Conservation (phyloP, 768 basidiomycete species). For the Podaxis sp. region DNA sequence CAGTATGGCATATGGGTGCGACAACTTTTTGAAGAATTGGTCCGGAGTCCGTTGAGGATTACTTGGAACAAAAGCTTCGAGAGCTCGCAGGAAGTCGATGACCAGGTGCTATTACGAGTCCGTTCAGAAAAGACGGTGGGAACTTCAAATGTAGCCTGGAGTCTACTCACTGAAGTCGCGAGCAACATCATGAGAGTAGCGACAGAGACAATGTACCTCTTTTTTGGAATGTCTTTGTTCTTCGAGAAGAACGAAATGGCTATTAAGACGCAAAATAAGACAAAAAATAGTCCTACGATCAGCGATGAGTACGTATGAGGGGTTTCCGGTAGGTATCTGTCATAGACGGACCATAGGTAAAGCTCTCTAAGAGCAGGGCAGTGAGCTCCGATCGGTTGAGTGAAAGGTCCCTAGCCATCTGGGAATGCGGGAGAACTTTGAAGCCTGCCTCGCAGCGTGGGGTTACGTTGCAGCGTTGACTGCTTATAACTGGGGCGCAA, state of each 20-base stretch:
- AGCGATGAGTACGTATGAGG: not conserved
- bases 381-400: conserved; percentile 4
- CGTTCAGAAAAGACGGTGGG: not conserved
- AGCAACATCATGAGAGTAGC: conserved; percentile 7
- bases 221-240: not conserved
- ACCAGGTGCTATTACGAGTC: not conserved
- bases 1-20: conserved; percentile 5
- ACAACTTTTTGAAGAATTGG: conserved; percentile 3
- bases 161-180: not conserved
- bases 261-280: conserved; percentile 5
- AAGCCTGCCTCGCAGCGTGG: no score
- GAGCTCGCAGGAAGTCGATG: conserved; percentile 8
- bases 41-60: not conserved
- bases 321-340: not conserved
- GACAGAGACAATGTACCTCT: conserved; percentile 1
- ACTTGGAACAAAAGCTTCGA: conserved; percentile 2
- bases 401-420: not conserved
- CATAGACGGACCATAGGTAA: conserved; percentile 1
- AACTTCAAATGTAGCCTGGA: not conserved
- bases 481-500: not conserved
- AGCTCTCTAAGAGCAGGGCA: conserved; percentile 8
- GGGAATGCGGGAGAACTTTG: not conserved
- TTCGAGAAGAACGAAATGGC: not conserved
- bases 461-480: not conserved
- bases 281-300: conserved; percentile 4